These are phyloP conservation scores for Phytophthora pinifolia DNA, from an alignment of 352 stramenopile species.

Conservation along the genomic window DNA sequence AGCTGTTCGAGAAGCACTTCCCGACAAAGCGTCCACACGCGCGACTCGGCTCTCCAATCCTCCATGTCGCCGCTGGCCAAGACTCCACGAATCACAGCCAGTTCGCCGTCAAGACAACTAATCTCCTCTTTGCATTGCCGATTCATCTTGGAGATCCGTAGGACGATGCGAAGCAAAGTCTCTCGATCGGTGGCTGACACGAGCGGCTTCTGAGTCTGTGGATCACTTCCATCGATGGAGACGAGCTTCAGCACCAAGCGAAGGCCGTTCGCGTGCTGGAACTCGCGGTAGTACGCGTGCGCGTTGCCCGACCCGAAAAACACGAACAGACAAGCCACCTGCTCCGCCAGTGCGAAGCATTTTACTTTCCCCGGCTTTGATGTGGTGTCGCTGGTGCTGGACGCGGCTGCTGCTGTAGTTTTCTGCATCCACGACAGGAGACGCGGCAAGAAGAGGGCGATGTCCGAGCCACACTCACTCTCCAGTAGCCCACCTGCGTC, in stretches of 20 bases:
- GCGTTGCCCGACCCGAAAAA: slow-evolving; percentile 46
- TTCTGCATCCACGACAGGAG: slow-evolving; percentile 74
- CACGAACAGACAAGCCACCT: slow-evolving; percentile 49
- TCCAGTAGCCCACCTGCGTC: slow-evolving; percentile 34
- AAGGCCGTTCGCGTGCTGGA: slow-evolving; percentile 56
- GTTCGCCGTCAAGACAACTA: slow-evolving; percentile 43
- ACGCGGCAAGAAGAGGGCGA: slow-evolving; percentile 60
- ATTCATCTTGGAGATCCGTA: slow-evolving; percentile 43
- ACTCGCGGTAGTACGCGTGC: slow-evolving; percentile 47
- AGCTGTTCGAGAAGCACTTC: slow-evolving; percentile 61
- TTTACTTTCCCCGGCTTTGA: slow-evolving; percentile 11
- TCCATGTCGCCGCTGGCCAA: slow-evolving; percentile 25
- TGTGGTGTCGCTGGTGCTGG: neutral
- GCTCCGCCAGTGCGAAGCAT: slow-evolving; percentile 39
- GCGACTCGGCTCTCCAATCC: slow-evolving; percentile 16
- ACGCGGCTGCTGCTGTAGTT: slow-evolving; percentile 17
- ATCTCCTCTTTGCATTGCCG: slow-evolving; percentile 47
- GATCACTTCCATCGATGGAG: slow-evolving; percentile 14
- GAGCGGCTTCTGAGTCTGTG: slow-evolving; percentile 11
- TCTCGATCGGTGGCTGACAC: slow-evolving; percentile 29
- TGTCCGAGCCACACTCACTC: slow-evolving; percentile 40
- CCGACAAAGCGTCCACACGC: slow-evolving; percentile 37
- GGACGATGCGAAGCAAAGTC: slow-evolving; percentile 39
- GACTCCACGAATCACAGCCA: slow-evolving; percentile 43
- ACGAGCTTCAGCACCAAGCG: slow-evolving; percentile 48